Percentiles rank a stretch among this genome's conserved stretches.
Evolutionary conservation across 257 asterid species (phyloP).

Genomic region (Prunella vulgaris): DNA sequence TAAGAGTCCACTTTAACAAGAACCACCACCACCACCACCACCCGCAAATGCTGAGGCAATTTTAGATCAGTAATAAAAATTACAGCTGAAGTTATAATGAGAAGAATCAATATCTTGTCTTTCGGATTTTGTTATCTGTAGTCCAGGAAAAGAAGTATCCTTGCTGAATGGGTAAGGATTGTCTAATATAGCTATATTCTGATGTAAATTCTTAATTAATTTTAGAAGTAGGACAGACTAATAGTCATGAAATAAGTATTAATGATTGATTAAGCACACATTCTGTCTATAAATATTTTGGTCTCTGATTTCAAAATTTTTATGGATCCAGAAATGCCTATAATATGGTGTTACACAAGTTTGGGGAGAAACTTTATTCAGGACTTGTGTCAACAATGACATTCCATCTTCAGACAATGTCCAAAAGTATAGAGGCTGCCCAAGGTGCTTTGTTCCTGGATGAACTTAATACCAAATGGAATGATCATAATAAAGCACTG

Average conservation of each 20-base stretch:
- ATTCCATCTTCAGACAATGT: constrained; percentile 68
- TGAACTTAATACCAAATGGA: constrained; percentile 79
- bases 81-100: not conserved
- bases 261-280: not conserved
- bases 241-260: not conserved
- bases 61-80: not conserved
- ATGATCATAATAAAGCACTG: constrained; percentile 75
- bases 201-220: constrained; percentile 1
- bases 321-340: constrained; percentile 62
- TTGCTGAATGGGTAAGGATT: not conserved
- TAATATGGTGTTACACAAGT: constrained; percentile 81
- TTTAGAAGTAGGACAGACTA: not conserved
- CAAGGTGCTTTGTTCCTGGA: constrained; percentile 75
- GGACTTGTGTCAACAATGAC: constrained; percentile 83
- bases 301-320: constrained; percentile 27
- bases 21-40: not conserved
- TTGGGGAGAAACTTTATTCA: constrained; percentile 80
- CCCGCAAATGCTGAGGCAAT: not conserved
- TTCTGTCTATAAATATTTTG: not conserved
- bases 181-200: not conserved
- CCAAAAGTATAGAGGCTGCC: constrained; percentile 63
- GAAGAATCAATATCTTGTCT: not conserved
- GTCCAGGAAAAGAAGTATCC: not conserved
- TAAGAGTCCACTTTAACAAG: not conserved
- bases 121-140: not conserved